phyloP scores from a whole-genome alignment of 2,329 filamentous ascomycete genomes.

The Beauveria australis region DNA sequence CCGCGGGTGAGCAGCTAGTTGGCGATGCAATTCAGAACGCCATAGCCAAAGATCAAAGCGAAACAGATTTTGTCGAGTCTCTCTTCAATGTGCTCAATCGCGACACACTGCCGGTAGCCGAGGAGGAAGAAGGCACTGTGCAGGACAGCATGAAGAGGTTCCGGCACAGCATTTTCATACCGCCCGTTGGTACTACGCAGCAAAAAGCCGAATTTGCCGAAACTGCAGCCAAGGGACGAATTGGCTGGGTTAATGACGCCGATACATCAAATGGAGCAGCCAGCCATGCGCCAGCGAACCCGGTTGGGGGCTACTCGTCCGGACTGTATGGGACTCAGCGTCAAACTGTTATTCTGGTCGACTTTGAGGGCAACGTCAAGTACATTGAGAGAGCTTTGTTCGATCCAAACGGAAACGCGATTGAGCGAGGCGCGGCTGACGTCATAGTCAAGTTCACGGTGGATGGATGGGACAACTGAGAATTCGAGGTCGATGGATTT shows the following conservation, averaged over 20 bases:
- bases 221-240: not conserved
- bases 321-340: slow-evolving; percentile 59
- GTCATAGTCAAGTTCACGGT: slow-evolving; percentile 48
- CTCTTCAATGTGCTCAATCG: slow-evolving; percentile 49
- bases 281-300: slow-evolving; percentile 12
- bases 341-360: slow-evolving; percentile 54
- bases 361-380: slow-evolving; percentile 54
- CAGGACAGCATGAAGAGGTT: slow-evolving; percentile 1
- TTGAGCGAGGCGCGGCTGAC: slow-evolving; percentile 48
- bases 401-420: slow-evolving; percentile 47
- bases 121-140: slow-evolving; percentile 35
- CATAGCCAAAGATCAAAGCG: slow-evolving; percentile 25
- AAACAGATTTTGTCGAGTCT: slow-evolving; percentile 40
- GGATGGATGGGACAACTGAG: slow-evolving; percentile 38
- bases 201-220: slow-evolving; percentile 24
- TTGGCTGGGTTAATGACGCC: not conserved
- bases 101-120: slow-evolving; percentile 43
- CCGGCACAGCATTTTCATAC: slow-evolving; percentile 39
- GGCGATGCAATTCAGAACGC: slow-evolving; percentile 33
- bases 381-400: slow-evolving; percentile 53
- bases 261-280: slow-evolving; percentile 23
- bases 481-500: too few species aligned
- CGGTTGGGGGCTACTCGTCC: slow-evolving; percentile 39
- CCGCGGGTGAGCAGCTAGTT: slow-evolving; percentile 40
- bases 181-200: slow-evolving; percentile 39